phyloP scores from a whole-genome alignment of 2,329 filamentous ascomycete genomes.

The Leptographium wingfieldii region DNA sequence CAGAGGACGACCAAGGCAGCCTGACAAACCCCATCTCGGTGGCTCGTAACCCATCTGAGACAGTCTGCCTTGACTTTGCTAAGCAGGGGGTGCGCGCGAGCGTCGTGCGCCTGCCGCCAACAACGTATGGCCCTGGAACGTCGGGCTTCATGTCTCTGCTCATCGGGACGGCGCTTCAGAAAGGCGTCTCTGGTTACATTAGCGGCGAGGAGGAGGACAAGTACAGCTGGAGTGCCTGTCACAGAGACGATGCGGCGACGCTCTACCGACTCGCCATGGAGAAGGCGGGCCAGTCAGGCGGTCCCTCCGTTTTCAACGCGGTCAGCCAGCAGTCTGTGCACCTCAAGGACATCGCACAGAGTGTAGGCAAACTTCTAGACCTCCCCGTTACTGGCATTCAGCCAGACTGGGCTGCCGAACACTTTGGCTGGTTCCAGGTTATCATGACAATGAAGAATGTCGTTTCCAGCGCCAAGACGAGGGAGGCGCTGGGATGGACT shows the following conservation, averaged over 20 bases:
- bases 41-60: slow-evolving; percentile 14
- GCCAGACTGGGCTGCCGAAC: slow-evolving; percentile 16
- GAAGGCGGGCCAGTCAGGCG: slow-evolving; percentile 9
- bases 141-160: slow-evolving; percentile 19
- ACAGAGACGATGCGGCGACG: slow-evolving; percentile 24
- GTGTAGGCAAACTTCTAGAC: slow-evolving; percentile 22
- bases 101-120: slow-evolving; percentile 26
- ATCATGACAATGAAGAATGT: slow-evolving; percentile 17
- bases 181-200: slow-evolving; percentile 21
- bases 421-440: slow-evolving; percentile 15
- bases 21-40: slow-evolving; percentile 6
- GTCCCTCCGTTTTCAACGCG: slow-evolving; percentile 23
- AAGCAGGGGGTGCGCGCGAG: slow-evolving; percentile 19
- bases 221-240: slow-evolving; percentile 24
- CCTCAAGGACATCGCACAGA: slow-evolving; percentile 22
- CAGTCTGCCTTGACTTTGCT: slow-evolving; percentile 14
- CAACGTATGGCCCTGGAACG: slow-evolving; percentile 23
- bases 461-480: slow-evolving; percentile 23
- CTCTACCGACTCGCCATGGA: slow-evolving; percentile 25
- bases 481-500: slow-evolving; percentile 23
- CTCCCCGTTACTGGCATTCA: slow-evolving; percentile 19
- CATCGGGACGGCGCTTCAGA: slow-evolving; percentile 16
- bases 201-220: slow-evolving; percentile 22
- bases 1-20: slow-evolving; percentile 18
- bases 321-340: slow-evolving; percentile 21